Evolutionary conservation across 441 rosid species (phyloP).

Genomic region (Mallotus repandus): DNA sequence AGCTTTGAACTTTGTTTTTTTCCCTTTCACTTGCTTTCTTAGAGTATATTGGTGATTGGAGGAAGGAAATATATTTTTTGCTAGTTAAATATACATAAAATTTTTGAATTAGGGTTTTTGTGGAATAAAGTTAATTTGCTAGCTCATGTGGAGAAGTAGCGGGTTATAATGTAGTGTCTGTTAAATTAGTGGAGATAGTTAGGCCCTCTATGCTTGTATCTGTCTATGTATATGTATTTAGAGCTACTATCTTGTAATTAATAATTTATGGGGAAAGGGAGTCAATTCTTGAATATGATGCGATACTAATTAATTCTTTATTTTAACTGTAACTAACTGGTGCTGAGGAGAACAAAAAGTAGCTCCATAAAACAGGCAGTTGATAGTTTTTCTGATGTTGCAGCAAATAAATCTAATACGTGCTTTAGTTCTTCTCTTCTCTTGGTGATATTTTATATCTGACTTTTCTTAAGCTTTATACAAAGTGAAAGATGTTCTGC

Average conservation of each 20-base stretch:
- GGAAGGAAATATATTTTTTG: neutral
- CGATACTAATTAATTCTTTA: neutral
- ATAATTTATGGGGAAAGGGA: neutral
- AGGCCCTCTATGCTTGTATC: too few relatives aligned
- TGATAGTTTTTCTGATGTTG: neutral
- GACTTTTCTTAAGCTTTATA: too few relatives aligned
- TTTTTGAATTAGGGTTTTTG: slow-evolving; percentile 18
- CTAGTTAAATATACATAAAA: neutral
- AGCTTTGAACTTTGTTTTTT: neutral
- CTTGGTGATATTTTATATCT: too few relatives aligned
- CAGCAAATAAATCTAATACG: neutral
- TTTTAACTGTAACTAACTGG: neutral
- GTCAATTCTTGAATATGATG: neutral
- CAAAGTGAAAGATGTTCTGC: too few relatives aligned
- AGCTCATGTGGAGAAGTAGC: neutral
- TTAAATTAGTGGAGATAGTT: too few relatives aligned
- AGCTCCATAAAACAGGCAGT: neutral
- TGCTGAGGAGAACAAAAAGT: neutral
- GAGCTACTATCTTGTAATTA: neutral
- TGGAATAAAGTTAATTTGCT: slow-evolving; percentile 6
- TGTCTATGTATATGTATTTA: neutral
- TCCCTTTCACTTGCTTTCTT: neutral
- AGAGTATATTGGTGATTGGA: neutral
- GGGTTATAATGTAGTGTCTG: too few relatives aligned
- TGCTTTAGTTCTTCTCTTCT: neutral